Base-by-base conservation (phyloP, 1,284 basidiomycete species). In the Gomphus bonarii region DNA sequence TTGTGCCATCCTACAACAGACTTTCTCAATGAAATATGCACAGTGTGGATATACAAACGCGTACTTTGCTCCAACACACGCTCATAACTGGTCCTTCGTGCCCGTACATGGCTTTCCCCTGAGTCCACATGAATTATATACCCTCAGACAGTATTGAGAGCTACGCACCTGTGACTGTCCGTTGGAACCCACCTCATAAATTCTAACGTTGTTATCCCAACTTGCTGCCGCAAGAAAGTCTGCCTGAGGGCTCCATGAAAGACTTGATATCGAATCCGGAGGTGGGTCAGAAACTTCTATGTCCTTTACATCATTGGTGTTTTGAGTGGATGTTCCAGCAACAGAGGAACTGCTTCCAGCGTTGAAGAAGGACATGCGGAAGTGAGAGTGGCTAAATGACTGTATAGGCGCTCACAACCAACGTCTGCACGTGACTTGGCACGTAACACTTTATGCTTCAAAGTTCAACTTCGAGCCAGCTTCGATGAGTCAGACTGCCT, bases 1-100 rank as follows among this genome's bases (percentile, higher is more conserved):
- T 89, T 64, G 76, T 84, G 33, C 90, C 90, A 61, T 91, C 88
- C 85, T 85, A 61, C 16, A 40, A n/a, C 38, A 35, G 31, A 18
- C 50, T 48, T 30, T 35, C 25, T 25, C 43, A 12, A 36, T 43
- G 28, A 16, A 49, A 18, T 22, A 40, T 9, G 22, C 20, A 31
- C 18, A 44, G 20, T 6, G 11, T 14, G 20, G 36, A 57, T 7
- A 18, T 3, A 10, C 20, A 9, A 38, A 12, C 52, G 64, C 72
- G 49, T 61, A 80, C 82, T 67, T 84, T 85, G 67, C 84, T 88
- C 91, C 91, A 95, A 64, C 83, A 85, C 5, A 92, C 78, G 62
- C 84, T 84, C 60, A 95, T 68, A 2, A 91, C 89, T 0, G 92
- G 91, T 0, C 78, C 89, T 65, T 91, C 84, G 68, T 95, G 93